Base-by-base conservation (phyloP, 495 filamentous ascomycete species). In the Opeltia flavorubescens region DNA sequence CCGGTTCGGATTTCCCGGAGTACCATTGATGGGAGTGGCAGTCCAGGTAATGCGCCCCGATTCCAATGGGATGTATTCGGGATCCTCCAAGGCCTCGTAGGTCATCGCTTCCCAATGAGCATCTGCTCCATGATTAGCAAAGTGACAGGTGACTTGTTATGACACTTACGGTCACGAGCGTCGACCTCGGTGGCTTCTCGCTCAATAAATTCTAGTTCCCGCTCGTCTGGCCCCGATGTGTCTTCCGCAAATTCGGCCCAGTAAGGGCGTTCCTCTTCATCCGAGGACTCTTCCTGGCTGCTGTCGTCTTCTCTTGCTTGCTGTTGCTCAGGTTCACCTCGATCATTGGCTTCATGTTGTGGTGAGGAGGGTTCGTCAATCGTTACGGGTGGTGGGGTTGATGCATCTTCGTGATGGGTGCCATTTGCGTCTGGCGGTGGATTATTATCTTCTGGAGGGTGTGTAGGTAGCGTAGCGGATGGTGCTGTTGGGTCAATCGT, bases 21-120 rank as follows among this genome's bases (percentile, higher is more conserved):
- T 80, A 9, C 78, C 79, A 43, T 78, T 75, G 38, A 80, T 70
- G 44, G 69, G 67, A 39, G 72, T 70, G 29, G 82, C 60, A 42
- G 63, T 65, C 79, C 79, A 83, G 7, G 75, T 67, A 15, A 83
- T 68, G 21, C 72, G 69, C n/a, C 72, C 73, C 43, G 66, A 72
- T 26, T 66, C 65, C 8, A 48, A 54, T 5, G 75, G 69, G 11
- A 59, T 56, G 51, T 77, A 72, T 51, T 80, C 76, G 2, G 75
- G 75, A 50, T 82, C 79, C 13, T 80, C 70, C 8, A 81, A 66
- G 1, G 69, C 60, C 5, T 66, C 61, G 50, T 74, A 78, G 24
- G 77, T 72, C 55, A 72, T 69, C 26, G 62, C 64, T 55, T 80
- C 75, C 75, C 76, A 83, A 51, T 78, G 70, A 7, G 66, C 57